Conservation (phyloP, 192 early-diverging fungal genomes). For the Phycomyces nitens region DNA sequence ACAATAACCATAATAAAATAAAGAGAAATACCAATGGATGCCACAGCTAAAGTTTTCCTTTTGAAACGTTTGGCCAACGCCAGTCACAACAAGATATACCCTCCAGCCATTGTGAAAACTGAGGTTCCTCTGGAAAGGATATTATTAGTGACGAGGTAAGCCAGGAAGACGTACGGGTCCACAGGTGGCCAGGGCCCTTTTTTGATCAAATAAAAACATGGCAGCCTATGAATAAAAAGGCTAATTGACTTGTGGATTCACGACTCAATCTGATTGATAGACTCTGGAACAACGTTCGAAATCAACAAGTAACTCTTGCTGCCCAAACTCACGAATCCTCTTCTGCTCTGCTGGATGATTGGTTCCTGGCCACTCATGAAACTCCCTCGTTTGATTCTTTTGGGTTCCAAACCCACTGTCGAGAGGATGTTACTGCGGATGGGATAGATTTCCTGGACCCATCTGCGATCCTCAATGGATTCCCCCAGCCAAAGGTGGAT, state of each 20-base stretch:
- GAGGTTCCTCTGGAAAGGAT: conserved; percentile 18
- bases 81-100: conserved; percentile 22
- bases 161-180: not conserved
- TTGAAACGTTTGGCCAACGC: conserved; percentile 19
- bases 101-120: conserved; percentile 14
- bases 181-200: not conserved
- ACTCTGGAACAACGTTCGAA: conserved; percentile 18
- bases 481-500: too few species aligned
- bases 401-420: not conserved
- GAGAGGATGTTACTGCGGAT: not conserved
- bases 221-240: not conserved
- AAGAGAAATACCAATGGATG: conserved; percentile 5
- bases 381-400: not conserved
- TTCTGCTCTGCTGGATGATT: not conserved
- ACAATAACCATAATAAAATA: conserved; percentile 4
- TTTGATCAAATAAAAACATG: not conserved
- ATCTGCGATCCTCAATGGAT: not conserved
- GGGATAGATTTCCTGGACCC: not conserved
- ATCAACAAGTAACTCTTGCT: not conserved
- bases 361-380: not conserved
- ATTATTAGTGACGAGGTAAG: conserved; percentile 20
- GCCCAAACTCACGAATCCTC: too few species aligned
- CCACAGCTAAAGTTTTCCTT: not conserved
- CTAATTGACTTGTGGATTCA: not conserved
- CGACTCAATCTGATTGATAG: not conserved